These are phyloP conservation scores for Amanita exitialis DNA, from an alignment of 768 basidiomycete species.

Conservation along the genomic window DNA sequence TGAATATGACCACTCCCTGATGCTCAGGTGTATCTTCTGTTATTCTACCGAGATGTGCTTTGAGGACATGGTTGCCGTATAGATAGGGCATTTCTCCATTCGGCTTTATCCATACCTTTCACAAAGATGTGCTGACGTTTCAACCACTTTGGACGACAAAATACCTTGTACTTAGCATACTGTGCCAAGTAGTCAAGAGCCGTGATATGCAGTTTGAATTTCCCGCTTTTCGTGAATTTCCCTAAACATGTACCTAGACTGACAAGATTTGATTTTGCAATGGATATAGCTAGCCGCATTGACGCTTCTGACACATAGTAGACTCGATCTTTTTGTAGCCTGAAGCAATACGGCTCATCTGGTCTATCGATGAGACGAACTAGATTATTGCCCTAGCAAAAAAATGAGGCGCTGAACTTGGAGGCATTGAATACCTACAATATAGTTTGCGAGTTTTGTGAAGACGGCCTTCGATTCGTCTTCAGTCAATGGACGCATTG, in stretches of 20 bases:
- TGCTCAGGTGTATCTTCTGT: slow-evolving; percentile 99
- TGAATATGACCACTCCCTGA: slow-evolving; percentile 94
- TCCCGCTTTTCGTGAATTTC: slow-evolving; percentile 94
- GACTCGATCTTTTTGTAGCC: slow-evolving; percentile 88
- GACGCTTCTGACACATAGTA: slow-evolving; percentile 95
- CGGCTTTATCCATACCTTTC: slow-evolving; percentile 95
- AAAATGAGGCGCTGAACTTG: background rate
- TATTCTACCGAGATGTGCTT: slow-evolving; percentile 97
- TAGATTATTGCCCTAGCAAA: slow-evolving; percentile 83
- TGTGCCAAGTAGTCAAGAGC: slow-evolving; percentile 88
- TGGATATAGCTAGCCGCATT: slow-evolving; percentile 86
- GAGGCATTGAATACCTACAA: slow-evolving; percentile 40
- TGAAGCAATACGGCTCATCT: slow-evolving; percentile 94
- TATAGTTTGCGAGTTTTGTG: slow-evolving; percentile 94
- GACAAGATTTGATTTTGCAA: slow-evolving; percentile 87
- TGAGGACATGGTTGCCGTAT: slow-evolving; percentile 97
- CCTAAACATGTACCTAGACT: slow-evolving; percentile 95
- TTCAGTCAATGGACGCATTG: slow-evolving; percentile 92
- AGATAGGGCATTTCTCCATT: slow-evolving; percentile 99
- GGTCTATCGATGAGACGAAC: slow-evolving; percentile 91
- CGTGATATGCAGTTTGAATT: slow-evolving; percentile 96
- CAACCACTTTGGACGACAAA: background rate
- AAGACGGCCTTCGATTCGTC: slow-evolving; percentile 97
- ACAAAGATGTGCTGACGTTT: background rate
- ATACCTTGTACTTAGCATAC: slow-evolving; percentile 96